Evolutionary conservation across 2,329 filamentous ascomycete genomes (phyloP).

Genomic region (Curvularia sp.): DNA sequence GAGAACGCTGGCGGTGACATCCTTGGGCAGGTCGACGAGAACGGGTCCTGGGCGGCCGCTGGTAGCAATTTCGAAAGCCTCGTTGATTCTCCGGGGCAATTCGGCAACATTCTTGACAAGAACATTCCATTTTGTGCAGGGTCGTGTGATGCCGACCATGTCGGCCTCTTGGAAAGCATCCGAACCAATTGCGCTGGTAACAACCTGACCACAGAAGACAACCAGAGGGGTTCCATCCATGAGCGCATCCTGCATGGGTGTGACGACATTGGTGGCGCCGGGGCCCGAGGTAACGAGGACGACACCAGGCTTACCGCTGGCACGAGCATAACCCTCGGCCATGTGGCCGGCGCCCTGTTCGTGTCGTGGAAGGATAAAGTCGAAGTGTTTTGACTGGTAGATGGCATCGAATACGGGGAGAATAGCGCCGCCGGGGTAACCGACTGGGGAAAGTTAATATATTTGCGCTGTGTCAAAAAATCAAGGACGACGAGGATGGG

Average conservation of each 20-base stretch:
- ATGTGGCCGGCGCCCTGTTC: conserved; percentile 99
- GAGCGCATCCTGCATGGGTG: conserved; percentile 93
- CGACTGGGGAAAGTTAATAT: conserved; percentile 50
- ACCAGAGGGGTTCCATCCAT: conserved; percentile 96
- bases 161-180: conserved; percentile 98
- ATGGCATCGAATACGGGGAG: conserved; percentile 98
- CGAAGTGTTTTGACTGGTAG: conserved; percentile 96
- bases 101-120: conserved; percentile 97
- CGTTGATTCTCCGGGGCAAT: conserved; percentile 90
- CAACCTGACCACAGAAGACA: conserved; percentile 93
- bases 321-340: conserved; percentile 95
- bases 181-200: conserved; percentile 86
- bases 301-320: conserved; percentile 91
- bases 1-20: conserved; percentile 87
- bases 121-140: conserved; percentile 98
- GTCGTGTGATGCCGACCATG: conserved; percentile 88
- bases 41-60: conserved; percentile 93
- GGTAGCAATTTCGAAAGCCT: conserved; percentile 97
- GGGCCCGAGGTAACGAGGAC: conserved; percentile 97
- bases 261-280: conserved; percentile 94
- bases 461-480: background rate
- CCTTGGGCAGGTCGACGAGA: conserved; percentile 94
- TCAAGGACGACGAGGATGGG: background rate
- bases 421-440: conserved; percentile 93
- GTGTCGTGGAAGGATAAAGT: conserved; percentile 93